Evolutionary conservation across 495 filamentous ascomycete species (phyloP), one percentile per base, ranked within the genome.

Genomic region (Talaromyces trachyspermus): DNA sequence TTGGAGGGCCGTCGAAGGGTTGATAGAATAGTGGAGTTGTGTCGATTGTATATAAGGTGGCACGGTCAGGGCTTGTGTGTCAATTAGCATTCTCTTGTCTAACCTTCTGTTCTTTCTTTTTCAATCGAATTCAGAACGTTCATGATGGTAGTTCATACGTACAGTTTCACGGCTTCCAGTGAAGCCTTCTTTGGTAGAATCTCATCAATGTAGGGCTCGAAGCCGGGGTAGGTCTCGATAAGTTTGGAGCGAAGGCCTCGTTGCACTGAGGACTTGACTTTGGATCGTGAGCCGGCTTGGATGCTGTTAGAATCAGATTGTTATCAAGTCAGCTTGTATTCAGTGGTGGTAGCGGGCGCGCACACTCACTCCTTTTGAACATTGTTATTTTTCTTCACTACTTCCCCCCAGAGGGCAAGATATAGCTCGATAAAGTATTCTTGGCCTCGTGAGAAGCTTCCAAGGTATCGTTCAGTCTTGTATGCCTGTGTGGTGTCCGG

Each of bases 201-300:
- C 59, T 94, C 88, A 60, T 98, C 92, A 67, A 96, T 95, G 65
- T 86, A 75, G 0, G 88, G 88, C 48, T 80, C 81, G 44, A 96
- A 86, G 12, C 85, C 75, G 1, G 92, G 92, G 68, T 90, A 95
- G 36, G 88, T 84, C 27, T 88, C 77, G 51, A 88, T 65, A 55
- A 96, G 71, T 54, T 86, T 86, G 48, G 83, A 74, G 55, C 92
- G 85, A 49, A 98, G 77, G 51, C 73, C 79, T 51, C 92, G 87
- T 69, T 95, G 89, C 33, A 86, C 88, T 14, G 90, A 95, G 55
- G 91, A 95, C 69, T 97, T 98, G 66, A 98, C 88, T 77, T 97
- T 98, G 51, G 88, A 86, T 66, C 91, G 92, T 46, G 86, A 81
- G 46, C 83, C 82, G 7, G 83, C 66, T 56, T 80, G 74, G 63